Evolutionary conservation across 768 basidiomycete genomes (phyloP).

Genomic region (Rhizopogon vesiculosus): DNA sequence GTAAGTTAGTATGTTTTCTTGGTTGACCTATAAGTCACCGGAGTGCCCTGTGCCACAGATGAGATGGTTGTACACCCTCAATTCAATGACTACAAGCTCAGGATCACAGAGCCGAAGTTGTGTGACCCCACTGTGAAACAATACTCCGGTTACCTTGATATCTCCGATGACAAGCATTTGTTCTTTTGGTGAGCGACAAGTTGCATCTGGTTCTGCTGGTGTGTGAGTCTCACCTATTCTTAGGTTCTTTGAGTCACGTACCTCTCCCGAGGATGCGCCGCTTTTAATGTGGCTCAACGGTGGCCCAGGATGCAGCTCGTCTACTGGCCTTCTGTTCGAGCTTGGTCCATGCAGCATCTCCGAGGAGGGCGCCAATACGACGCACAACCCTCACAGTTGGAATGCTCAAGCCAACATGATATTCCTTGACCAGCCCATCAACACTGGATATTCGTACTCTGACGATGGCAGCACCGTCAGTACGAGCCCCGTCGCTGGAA

Average conservation of each 20-base stretch:
- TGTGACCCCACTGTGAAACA: constrained; percentile 76
- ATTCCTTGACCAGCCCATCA: constrained; percentile 72
- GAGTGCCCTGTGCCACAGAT: constrained; percentile 26
- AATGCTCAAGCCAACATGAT: constrained; percentile 63
- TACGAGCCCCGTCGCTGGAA: constrained; percentile 79
- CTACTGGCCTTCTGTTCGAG: constrained; percentile 87
- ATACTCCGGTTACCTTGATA: constrained; percentile 80
- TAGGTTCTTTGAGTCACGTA: constrained; percentile 89
- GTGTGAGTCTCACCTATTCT: too few relatives aligned
- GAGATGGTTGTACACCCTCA: constrained; percentile 57
- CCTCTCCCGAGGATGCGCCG: constrained; percentile 69
- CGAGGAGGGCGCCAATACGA: constrained; percentile 65
- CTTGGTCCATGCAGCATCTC: constrained; percentile 83
- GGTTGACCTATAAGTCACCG: not conserved
- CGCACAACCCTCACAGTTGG: constrained; percentile 81
- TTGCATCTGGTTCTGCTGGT: too few relatives aligned
- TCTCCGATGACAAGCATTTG: constrained; percentile 72
- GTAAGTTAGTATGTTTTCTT: constrained; percentile 37
- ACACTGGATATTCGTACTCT: constrained; percentile 87
- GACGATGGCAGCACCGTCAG: constrained; percentile 70
- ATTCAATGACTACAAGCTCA: constrained; percentile 49
- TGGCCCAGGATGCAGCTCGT: constrained; percentile 67
- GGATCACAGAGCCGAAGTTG: constrained; percentile 62
- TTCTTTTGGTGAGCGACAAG: constrained; percentile 71
- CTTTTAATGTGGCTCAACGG: constrained; percentile 91